Base-by-base conservation (phyloP, 1,284 basidiomycete species). In the Ustilago sp. region DNA sequence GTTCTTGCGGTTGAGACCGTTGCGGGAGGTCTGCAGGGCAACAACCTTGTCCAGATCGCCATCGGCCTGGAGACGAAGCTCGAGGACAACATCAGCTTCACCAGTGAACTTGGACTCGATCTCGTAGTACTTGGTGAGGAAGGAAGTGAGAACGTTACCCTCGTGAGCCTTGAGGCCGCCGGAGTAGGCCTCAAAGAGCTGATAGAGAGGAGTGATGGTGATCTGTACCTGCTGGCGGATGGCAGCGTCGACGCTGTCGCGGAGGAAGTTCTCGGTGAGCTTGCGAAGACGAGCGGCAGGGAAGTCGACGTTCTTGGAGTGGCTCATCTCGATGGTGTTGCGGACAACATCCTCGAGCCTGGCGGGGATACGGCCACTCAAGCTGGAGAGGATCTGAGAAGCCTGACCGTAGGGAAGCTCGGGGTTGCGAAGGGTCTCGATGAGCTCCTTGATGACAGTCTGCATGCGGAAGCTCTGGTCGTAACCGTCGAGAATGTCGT, bases 81-180 rank as follows among this genome's bases (percentile, higher is more conserved):
- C 90, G 74, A 99, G 90, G 54, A 99, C 92, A 52, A 95, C 91
- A 70, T 94, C 93, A 87, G 98, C 89, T 81, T 89, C 95, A 70
- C 96, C 95, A 83, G 93, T 93, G 84, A 99, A 99, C 39, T 97
- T 88, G 86, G 92, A 92, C 88, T 99, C 97, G 5, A 95, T 94
- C 63, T 90, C 89, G 82, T 90, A 91, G 86, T 95, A 97, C 55
- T 90, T 89, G 34, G 89, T 89, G 57, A 97, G 88, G 72, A 97
- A 89, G 54, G 87, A 87, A 2, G 93, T 91, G 55, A 95, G 89
- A 9, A 90, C 91, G 67, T 90, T 88, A 75, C 92, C 91, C 87
- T 96, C 94, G 87, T 98, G 94, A 0, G 91, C 91, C 87, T 94
- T 95, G 81, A 95, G 88, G 12, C 96, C 95, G 66, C 90, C 89